Evolutionary conservation across 1,284 basidiomycete species (phyloP), one percentile per base, ranked within the genome.

Genomic region (Pyrrhoderma noxium): DNA sequence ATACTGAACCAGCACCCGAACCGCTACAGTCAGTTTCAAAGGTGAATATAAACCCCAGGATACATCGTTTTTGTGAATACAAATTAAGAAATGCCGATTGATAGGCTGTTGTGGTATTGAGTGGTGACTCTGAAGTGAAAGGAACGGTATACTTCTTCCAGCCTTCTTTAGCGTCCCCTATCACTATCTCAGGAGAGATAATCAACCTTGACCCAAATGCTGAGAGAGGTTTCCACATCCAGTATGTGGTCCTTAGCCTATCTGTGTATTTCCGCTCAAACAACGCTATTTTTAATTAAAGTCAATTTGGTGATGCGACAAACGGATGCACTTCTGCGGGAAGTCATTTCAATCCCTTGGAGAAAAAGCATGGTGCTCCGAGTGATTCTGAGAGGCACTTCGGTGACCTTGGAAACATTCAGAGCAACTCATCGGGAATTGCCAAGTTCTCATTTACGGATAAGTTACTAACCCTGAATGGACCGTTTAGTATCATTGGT

Each of bases 381-480:
- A 64, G 65, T 9, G 78, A 79, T 61, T 41, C 60, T 1, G 70
- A 72, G 54, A 73, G 87, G 56, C 89, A 91, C 65, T 77, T 85
- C 22, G 88, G 89, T 14, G 89, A 92, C 63, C 67, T 91, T 54
- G 89, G 87, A 36, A 85, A 91, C 64, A 79, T 91, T 61, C 61
- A 75, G 60, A 76, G 77, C 51, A 76, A 91, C 62, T 68, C 65
- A 14, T 61, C 68, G 45, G 89, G 88, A 40, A 70, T 70, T 27
- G 82, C 80, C 19, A 66, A 63, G 21, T 71, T 90, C 62, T 71
- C 70, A 14, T 72, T 89, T 58, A 67, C 70, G 55, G 89, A 90
- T 64, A 62, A 62, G 31, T 57, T 77, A 45, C 76, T 91, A 54
- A 79, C 82, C 39, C 74, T 92, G 53, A 83, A 82, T 56, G 87